Percentiles rank a stretch among this genome's conserved stretches.
Conservation (phyloP, 2,329 filamentous ascomycete species). For the Chrysoporthe austroafricana region DNA sequence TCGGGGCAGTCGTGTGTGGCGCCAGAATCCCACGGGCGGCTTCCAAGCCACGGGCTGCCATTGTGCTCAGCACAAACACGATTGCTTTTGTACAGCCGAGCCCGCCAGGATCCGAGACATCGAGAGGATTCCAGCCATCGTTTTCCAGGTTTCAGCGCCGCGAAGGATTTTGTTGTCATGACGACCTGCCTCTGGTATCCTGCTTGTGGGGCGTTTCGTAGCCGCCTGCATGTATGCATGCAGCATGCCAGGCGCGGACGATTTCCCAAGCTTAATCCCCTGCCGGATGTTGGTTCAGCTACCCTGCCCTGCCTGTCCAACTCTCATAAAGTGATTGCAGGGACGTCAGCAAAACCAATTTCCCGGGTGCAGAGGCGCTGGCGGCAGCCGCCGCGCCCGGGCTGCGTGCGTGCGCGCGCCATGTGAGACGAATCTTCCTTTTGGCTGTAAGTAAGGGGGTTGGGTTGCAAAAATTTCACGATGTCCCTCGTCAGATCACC, state of each 20-base stretch:
- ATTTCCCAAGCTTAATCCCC: constrained; percentile 2
- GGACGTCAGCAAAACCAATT: not conserved
- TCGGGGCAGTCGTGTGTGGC: constrained; percentile 1
- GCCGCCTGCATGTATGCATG: constrained; percentile 23
- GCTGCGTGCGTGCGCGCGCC: not conserved
- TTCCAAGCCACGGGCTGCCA: not conserved
- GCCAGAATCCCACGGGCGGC: not conserved
- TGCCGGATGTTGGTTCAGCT: not conserved
- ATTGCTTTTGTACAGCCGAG: not conserved
- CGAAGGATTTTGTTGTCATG: constrained; percentile 21
- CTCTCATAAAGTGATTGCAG: constrained; percentile 4
- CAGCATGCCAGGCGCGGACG: constrained; percentile 19
- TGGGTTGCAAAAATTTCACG: not conserved
- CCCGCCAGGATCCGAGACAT: not conserved
- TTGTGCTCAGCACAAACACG: constrained; percentile 1
- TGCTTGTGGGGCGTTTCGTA: constrained; percentile 12
- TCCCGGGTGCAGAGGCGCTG: constrained; percentile 6
- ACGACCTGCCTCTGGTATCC: constrained; percentile 11
- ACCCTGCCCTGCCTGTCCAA: not conserved
- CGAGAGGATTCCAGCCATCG: not conserved
- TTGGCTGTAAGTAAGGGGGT: not conserved
- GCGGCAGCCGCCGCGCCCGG: constrained; percentile 10
- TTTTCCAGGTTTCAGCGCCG: not conserved
- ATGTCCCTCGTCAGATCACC: too few relatives aligned
- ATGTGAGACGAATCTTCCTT: not conserved